These are phyloP conservation scores for Euphorbia celastroides DNA, from an alignment of 441 rosid genomes.

Conservation along the genomic window DNA sequence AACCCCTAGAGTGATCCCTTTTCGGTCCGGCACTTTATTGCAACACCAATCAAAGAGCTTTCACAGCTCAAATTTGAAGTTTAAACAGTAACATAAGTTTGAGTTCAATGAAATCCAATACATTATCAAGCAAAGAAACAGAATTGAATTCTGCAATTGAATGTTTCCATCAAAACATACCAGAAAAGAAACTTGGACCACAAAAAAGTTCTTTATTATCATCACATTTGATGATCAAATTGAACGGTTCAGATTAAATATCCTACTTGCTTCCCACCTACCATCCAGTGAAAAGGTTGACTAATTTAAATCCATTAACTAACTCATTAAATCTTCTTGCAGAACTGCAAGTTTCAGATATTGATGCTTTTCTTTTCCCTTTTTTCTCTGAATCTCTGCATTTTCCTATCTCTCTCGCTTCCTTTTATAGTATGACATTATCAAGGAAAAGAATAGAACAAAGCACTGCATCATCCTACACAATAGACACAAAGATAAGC, in stretches of 20 bases:
- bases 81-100: background rate
- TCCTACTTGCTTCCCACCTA: constrained; percentile 16
- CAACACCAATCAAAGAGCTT: background rate
- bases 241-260: constrained; percentile 27
- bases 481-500: background rate
- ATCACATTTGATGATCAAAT: constrained; percentile 11
- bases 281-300: constrained; percentile 30
- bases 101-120: background rate
- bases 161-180: background rate
- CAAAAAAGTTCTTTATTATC: constrained; percentile 7
- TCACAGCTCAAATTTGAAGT: too few species aligned
- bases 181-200: background rate
- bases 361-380: constrained; percentile 7
- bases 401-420: background rate
- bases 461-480: background rate
- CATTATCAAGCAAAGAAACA: background rate
- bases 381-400: background rate
- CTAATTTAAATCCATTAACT: constrained; percentile 22
- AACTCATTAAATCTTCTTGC: constrained; percentile 21
- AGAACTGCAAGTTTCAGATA: constrained; percentile 20
- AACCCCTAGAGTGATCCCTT: too few species aligned
- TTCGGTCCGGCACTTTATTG: too few species aligned
- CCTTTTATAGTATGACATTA: background rate
- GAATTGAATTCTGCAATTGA: background rate
- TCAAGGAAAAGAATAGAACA: constrained; percentile 2